These are phyloP conservation scores for Emergomyces pasteurianus DNA, from an alignment of 2,329 filamentous ascomycete genomes.

Conservation along the genomic window DNA sequence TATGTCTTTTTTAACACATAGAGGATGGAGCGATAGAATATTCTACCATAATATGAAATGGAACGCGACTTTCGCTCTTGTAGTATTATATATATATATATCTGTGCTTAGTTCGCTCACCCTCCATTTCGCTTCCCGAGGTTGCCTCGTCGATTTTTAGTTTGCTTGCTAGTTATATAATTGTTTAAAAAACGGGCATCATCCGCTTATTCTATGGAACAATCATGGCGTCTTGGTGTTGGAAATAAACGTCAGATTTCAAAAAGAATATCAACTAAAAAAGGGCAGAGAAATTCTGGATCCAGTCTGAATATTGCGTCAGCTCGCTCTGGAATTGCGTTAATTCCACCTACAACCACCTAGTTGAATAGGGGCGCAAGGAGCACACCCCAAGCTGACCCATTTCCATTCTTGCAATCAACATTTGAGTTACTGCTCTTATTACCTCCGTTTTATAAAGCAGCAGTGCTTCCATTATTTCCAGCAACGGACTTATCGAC, in stretches of 20 bases:
- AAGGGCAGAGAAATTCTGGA: not conserved
- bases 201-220: not conserved
- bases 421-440: not conserved
- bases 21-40: not conserved
- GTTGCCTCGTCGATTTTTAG: not conserved
- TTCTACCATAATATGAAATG: not conserved
- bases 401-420: not conserved
- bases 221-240: not conserved
- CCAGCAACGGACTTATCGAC: not conserved
- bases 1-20: not conserved
- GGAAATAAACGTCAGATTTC: not conserved
- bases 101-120: not conserved
- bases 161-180: not conserved
- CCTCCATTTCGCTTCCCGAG: not conserved
- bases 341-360: not conserved
- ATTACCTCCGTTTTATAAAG: not conserved
- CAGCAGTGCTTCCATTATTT: not conserved
- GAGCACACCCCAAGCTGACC: not conserved
- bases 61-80: not conserved
- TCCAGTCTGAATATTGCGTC: not conserved
- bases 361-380: not conserved
- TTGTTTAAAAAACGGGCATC: too few species aligned
- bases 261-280: not conserved
- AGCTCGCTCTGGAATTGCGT: not conserved
- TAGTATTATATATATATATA: not conserved